Conservation (phyloP, 73 alveolate species). For the Tetrahymena borealis region DNA sequence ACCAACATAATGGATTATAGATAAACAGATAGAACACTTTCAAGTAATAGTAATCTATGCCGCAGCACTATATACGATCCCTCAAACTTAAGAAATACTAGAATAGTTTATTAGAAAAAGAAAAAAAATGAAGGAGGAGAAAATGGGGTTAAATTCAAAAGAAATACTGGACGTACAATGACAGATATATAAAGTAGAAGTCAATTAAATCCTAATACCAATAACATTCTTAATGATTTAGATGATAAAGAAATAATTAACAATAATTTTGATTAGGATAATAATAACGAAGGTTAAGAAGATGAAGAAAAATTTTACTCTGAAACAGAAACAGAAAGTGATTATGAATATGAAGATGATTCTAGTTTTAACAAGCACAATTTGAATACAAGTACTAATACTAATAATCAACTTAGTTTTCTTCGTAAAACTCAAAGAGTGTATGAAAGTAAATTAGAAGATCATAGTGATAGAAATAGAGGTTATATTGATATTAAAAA, state of each 20-base stretch:
- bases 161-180: background rate
- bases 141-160: background rate
- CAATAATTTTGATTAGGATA: background rate
- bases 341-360: background rate
- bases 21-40: background rate
- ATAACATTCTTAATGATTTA: background rate
- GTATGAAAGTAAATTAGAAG: background rate
- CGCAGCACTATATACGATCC: background rate
- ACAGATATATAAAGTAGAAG: background rate
- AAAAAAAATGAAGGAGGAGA: background rate
- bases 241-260: background rate
- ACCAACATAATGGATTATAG: background rate
- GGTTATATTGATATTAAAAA: background rate
- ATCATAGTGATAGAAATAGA: background rate
- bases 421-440: background rate
- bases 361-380: background rate
- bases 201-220: background rate
- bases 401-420: background rate
- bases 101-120: background rate
- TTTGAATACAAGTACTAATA: background rate
- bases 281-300: background rate
- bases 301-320: background rate
- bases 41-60: background rate
- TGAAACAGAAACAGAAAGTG: background rate
- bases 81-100: background rate